phyloP scores from a whole-genome alignment of 176 grass and related monocot species.

The Carex myosuroides region DNA sequence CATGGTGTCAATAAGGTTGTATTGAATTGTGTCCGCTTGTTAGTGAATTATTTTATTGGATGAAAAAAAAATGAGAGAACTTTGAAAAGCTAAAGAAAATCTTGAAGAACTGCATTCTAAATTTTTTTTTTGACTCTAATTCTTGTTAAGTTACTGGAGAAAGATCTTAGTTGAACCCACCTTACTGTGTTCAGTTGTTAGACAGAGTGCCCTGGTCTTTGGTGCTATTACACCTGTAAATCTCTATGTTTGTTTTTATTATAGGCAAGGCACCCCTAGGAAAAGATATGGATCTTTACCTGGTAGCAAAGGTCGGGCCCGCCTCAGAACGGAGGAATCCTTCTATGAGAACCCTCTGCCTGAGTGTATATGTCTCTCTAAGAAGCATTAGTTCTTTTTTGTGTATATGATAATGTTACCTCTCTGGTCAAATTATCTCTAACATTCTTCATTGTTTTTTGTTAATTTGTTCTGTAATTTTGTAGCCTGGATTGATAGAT shows the following conservation, averaged over 20 bases:
- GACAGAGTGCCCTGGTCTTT: neutral
- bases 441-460: neutral
- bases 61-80: neutral
- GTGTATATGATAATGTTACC: constrained; percentile 30
- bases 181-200: neutral
- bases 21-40: neutral
- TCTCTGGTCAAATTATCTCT: neutral
- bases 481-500: neutral
- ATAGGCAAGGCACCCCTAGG: constrained; percentile 76
- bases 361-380: constrained; percentile 72
- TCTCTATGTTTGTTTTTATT: constrained; percentile 22
- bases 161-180: neutral
- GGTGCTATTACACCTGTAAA: neutral
- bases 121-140: neutral
- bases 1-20: neutral
- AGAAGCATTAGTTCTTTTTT: constrained; percentile 34
- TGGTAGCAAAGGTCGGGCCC: constrained; percentile 75
- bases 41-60: neutral
- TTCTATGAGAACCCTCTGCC: constrained; percentile 90
- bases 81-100: neutral
- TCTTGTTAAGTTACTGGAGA: neutral
- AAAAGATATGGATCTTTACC: constrained; percentile 70
- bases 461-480: neutral
- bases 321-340: constrained; percentile 77
- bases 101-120: neutral